Percentiles rank a stretch among this genome's conserved stretches.
These are phyloP conservation scores for Castanea mollissima DNA, from an alignment of 306 rosid species.

Conservation along the genomic window DNA sequence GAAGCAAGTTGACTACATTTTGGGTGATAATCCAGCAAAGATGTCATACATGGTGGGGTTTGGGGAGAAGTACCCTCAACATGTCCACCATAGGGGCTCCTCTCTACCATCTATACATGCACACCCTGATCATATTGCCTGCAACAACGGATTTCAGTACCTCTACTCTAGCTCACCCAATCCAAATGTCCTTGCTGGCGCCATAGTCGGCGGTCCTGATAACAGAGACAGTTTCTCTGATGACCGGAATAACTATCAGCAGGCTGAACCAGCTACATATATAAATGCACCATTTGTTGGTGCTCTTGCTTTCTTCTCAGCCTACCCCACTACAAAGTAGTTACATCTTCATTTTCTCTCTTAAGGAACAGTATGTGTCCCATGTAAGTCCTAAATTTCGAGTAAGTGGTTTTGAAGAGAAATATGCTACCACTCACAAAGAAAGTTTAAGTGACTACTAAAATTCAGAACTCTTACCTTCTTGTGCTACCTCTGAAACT, in stretches of 20 bases:
- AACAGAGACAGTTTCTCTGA: conserved; percentile 58
- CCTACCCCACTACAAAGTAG: conserved; percentile 13
- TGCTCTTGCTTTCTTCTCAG: conserved; percentile 60
- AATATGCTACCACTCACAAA: neutral
- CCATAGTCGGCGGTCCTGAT: conserved; percentile 93
- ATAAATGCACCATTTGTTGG: conserved; percentile 90
- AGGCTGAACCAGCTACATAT: conserved; percentile 86
- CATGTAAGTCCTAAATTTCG: neutral
- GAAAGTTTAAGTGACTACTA: neutral
- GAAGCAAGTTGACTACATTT: conserved; percentile 78
- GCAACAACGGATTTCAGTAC: conserved; percentile 62
- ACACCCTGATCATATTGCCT: conserved; percentile 38
- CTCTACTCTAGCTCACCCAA: conserved; percentile 51
- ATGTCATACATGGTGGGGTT: conserved; percentile 89
- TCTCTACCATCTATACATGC: conserved; percentile 60
- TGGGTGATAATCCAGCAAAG: conserved; percentile 68
- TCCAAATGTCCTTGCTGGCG: conserved; percentile 76
- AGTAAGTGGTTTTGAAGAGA: neutral
- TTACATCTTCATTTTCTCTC: neutral
- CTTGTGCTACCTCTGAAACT: neutral
- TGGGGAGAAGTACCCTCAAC: conserved; percentile 62
- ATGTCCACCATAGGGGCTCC: conserved; percentile 78
- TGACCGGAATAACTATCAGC: conserved; percentile 74
- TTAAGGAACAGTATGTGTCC: neutral
- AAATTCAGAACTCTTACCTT: neutral